Conservation (phyloP, 805 yeast genomes). For the Nakazawaea anatomiae region DNA sequence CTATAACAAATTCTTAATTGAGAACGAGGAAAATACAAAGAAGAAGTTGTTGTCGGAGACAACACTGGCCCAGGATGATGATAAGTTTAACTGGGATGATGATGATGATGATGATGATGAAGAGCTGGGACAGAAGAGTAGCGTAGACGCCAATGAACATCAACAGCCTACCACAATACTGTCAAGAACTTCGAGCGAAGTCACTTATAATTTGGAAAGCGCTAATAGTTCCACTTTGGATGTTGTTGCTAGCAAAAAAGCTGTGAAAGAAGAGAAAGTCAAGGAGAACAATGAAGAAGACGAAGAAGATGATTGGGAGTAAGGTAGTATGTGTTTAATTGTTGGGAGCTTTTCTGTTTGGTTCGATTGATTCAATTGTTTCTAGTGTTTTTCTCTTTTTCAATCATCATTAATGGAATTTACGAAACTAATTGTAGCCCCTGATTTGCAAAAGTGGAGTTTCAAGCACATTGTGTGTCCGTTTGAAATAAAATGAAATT, state of each 20-base stretch:
- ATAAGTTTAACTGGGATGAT: constrained; percentile 46
- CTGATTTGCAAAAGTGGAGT: too few relatives aligned
- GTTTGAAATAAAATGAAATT: too few relatives aligned
- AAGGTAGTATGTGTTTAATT: constrained; percentile 2
- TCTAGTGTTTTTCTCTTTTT: too few relatives aligned
- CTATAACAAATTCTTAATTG: constrained; percentile 43
- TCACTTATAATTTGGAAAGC: constrained; percentile 33
- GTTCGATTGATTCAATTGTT: too few relatives aligned
- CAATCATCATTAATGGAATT: too few relatives aligned
- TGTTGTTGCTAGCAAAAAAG: constrained; percentile 16
- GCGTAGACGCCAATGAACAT: background rate
- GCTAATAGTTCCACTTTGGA: constrained; percentile 29
- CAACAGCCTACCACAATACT: background rate
- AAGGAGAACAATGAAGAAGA: constrained; percentile 15
- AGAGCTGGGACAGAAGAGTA: constrained; percentile 5
- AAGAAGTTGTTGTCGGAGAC: constrained; percentile 49
- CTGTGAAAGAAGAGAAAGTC: constrained; percentile 7
- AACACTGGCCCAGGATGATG: constrained; percentile 35
- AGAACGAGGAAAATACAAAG: constrained; percentile 59
- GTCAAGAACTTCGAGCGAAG: constrained; percentile 31
- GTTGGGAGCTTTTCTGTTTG: too few relatives aligned
- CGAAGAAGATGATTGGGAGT: constrained; percentile 57
- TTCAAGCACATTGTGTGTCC: too few relatives aligned
- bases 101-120: constrained; percentile 39
- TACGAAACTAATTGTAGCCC: too few relatives aligned